Evolutionary conservation across 2,329 filamentous ascomycete genomes (phyloP).

Genomic region (Scytalidium sp.): DNA sequence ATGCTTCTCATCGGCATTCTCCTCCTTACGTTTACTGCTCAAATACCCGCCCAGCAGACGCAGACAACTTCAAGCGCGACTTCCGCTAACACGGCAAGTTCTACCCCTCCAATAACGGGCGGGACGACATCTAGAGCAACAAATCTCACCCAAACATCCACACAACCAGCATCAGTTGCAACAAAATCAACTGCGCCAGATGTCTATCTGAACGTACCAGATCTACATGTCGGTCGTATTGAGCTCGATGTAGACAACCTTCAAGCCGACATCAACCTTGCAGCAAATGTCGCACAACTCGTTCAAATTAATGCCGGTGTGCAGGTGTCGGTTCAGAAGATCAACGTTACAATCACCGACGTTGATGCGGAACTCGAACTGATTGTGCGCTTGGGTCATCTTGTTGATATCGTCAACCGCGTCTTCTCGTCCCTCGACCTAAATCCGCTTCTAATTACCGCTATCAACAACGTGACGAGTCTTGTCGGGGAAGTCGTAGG

Average conservation of each 20-base stretch:
- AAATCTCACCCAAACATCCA: no score
- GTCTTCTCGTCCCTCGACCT: slow-evolving; percentile 57
- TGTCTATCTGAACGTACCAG: slow-evolving; percentile 54
- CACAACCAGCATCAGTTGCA: neutral
- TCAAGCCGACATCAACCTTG: slow-evolving; percentile 56
- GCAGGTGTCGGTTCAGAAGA: slow-evolving; percentile 40
- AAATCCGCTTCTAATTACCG: slow-evolving; percentile 56
- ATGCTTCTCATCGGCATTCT: neutral
- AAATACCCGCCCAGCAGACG: neutral
- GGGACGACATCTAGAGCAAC: no score
- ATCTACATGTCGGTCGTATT: slow-evolving; percentile 56
- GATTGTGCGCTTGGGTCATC: slow-evolving; percentile 55
- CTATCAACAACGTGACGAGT: slow-evolving; percentile 50
- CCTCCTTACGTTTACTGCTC: neutral
- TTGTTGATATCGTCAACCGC: slow-evolving; percentile 59
- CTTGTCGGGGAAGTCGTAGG: slow-evolving; percentile 52
- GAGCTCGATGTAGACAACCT: slow-evolving; percentile 59
- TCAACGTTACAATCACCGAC: slow-evolving; percentile 61
- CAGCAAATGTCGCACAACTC: slow-evolving; percentile 56
- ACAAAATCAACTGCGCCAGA: slow-evolving; percentile 41
- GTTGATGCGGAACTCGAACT: slow-evolving; percentile 58
- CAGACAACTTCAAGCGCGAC: neutral
- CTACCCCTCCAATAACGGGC: neutral
- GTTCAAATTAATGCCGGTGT: slow-evolving; percentile 51
- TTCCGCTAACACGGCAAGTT: neutral